phyloP scores from a whole-genome alignment of 495 filamentous ascomycete genomes.

The Tuber umbilicatum region DNA sequence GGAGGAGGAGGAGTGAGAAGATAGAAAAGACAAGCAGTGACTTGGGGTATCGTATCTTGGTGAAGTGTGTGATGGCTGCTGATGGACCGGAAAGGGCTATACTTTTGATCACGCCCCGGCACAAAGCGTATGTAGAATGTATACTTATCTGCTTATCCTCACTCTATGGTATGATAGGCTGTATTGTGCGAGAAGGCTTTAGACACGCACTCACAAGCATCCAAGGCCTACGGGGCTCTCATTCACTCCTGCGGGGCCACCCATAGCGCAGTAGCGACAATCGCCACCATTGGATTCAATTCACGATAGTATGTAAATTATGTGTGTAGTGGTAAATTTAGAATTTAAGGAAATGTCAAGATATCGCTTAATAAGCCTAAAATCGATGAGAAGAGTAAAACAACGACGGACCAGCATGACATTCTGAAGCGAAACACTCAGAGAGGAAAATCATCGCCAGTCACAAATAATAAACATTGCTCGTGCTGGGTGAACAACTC shows the following conservation, averaged over 20 bases:
- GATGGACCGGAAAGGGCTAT: background rate
- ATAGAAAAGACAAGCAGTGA: background rate
- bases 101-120: background rate
- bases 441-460: too few relatives aligned
- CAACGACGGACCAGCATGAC: background rate
- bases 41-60: background rate
- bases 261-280: background rate
- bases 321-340: too few relatives aligned
- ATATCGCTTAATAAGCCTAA: background rate
- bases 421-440: too few relatives aligned
- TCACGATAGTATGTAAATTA: too few relatives aligned
- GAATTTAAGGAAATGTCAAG: background rate
- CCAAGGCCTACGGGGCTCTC: background rate
- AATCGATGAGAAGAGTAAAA: background rate
- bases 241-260: background rate
- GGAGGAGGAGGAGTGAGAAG: background rate
- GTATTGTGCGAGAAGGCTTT: background rate
- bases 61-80: constrained; percentile 1
- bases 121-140: background rate
- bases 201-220: background rate
- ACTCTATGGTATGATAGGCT: background rate
- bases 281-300: background rate
- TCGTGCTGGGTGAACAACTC: too few relatives aligned
- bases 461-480: too few relatives aligned
- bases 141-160: background rate